Percentiles rank a stretch among this genome's conserved stretches.
phyloP scores from a whole-genome alignment of 176 grass and related monocot genomes.

The Aechmea fasciata region DNA sequence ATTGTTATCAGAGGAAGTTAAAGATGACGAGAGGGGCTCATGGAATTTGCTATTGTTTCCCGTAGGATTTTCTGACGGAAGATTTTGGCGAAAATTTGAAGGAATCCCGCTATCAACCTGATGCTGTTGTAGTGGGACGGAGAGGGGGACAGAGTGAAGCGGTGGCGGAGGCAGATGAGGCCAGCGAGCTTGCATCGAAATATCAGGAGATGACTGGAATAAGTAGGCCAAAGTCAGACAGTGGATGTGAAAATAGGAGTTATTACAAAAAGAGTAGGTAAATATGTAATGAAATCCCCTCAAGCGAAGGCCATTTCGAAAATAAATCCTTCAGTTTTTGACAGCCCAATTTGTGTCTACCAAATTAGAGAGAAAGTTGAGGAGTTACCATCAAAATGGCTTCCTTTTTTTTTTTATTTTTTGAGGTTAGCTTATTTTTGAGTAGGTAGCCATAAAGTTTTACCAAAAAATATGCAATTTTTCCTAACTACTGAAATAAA shows the following conservation, averaged over 20 bases:
- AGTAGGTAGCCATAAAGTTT: no score
- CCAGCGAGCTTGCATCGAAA: conserved; percentile 90
- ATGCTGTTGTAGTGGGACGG: conserved; percentile 74
- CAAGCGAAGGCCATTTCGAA: no score
- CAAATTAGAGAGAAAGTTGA: no score
- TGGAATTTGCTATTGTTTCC: conserved; percentile 47
- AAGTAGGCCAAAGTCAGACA: conserved; percentile 19
- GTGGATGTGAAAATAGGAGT: conserved; percentile 15
- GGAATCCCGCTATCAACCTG: conserved; percentile 40
- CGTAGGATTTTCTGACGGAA: conserved; percentile 28
- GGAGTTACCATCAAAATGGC: no score
- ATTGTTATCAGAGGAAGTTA: conserved; percentile 30
- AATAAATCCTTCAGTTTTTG: no score
- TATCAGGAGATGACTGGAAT: conserved; percentile 69
- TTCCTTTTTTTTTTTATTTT: no score
- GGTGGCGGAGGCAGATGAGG: conserved; percentile 70
- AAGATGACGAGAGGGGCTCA: conserved; percentile 23
- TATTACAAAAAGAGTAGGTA: not conserved
- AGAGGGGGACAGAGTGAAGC: conserved; percentile 61
- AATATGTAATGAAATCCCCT: not conserved
- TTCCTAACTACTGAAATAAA: no score
- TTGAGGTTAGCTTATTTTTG: no score
- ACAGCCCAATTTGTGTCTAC: no score
- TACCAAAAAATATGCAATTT: no score
- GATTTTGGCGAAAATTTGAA: conserved; percentile 45